Conservation (phyloP, 176 grass and related monocot genomes). For the Paspalum notatum region DNA sequence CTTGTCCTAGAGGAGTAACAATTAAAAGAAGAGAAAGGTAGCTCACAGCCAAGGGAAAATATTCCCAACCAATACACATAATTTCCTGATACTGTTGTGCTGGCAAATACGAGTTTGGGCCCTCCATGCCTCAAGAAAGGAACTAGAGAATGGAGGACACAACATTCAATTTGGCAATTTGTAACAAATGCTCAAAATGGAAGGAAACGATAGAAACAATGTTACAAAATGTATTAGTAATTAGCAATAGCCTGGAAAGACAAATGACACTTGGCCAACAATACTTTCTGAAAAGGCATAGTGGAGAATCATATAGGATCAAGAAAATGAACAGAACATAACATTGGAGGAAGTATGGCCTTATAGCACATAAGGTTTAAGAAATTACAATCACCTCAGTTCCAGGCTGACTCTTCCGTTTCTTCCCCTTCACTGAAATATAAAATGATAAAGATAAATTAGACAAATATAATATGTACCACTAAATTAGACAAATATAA, state of each 20-base stretch:
- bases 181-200: background rate
- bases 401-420: slow-evolving; percentile 74
- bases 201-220: background rate
- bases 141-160: background rate
- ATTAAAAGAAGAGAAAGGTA: background rate
- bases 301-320: background rate
- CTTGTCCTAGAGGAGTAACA: background rate
- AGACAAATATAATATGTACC: background rate
- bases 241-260: slow-evolving; percentile 5
- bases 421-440: slow-evolving; percentile 77
- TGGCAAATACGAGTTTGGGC: slow-evolving; percentile 4
- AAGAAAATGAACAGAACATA: slow-evolving; percentile 20
- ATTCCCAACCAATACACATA: background rate
- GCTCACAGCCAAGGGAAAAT: background rate
- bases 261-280: slow-evolving; percentile 24
- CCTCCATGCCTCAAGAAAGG: background rate
- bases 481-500: slow-evolving; percentile 11
- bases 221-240: slow-evolving; percentile 7
- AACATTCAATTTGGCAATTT: slow-evolving; percentile 21
- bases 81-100: background rate
- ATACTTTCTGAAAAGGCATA: slow-evolving; percentile 9
- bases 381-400: slow-evolving; percentile 58
- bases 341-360: slow-evolving; percentile 25
- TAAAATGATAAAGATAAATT: slow-evolving; percentile 42
- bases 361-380: background rate